phyloP scores from a whole-genome alignment of 768 basidiomycete genomes.

The Brasilioporus rufonigricans region DNA sequence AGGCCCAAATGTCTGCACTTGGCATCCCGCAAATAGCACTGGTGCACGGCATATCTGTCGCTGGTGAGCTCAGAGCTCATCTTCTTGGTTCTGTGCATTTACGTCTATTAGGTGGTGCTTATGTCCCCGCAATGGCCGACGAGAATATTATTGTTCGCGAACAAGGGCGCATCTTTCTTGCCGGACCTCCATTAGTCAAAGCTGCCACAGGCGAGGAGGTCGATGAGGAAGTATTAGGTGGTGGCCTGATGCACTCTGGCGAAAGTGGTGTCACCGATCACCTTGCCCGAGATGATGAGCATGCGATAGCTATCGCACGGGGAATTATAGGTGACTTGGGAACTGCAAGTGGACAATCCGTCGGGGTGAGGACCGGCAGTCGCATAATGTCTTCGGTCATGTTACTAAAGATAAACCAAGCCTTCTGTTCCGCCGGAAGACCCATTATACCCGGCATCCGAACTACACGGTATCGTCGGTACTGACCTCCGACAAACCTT shows the following conservation, averaged over 20 bases:
- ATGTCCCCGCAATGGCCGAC: conserved; percentile 96
- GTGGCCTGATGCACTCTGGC: conserved; percentile 87
- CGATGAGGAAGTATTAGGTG: conserved; percentile 89
- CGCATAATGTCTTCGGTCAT: background rate
- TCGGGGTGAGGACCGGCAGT: conserved; percentile 43
- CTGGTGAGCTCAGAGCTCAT: conserved; percentile 43
- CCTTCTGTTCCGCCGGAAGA: conserved; percentile 60
- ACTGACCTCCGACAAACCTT: conserved; percentile 86
- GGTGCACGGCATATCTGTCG: conserved; percentile 93
- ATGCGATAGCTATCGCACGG: conserved; percentile 78
- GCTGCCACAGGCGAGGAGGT: conserved; percentile 93
- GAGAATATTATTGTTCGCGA: conserved; percentile 89
- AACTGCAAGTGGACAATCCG: conserved; percentile 49
- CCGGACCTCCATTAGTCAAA: conserved; percentile 92
- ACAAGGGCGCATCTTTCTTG: conserved; percentile 92
- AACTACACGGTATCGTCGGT: conserved; percentile 89
- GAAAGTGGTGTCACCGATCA: conserved; percentile 92
- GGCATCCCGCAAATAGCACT: conserved; percentile 90
- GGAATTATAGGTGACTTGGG: conserved; percentile 78
- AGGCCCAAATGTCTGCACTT: conserved; percentile 92
- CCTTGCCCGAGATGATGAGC: conserved; percentile 80
- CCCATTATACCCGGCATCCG: conserved; percentile 76
- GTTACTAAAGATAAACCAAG: conserved; percentile 33
- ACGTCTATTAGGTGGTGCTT: conserved; percentile 67
- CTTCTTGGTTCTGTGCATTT: conserved; percentile 3